These are phyloP conservation scores for Marasmius fiardii DNA, from an alignment of 1,284 basidiomycete genomes.

Conservation along the genomic window DNA sequence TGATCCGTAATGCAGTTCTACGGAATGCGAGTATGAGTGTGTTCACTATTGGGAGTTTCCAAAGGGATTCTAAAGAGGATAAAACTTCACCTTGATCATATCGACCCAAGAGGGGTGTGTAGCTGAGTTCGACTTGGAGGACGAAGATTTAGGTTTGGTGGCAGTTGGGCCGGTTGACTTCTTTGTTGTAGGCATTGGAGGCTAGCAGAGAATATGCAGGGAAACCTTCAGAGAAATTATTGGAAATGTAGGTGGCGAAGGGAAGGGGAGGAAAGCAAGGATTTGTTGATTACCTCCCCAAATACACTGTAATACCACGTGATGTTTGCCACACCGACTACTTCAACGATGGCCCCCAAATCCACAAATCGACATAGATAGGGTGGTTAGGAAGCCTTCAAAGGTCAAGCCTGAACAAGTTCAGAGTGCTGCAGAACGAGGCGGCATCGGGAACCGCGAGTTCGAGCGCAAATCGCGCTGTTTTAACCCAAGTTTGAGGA, in stretches of 20 bases:
- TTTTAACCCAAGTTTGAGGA: background rate
- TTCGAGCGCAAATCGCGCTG: background rate
- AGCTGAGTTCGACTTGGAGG: slow-evolving; percentile 32
- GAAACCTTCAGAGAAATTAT: background rate
- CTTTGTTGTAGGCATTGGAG: slow-evolving; percentile 25
- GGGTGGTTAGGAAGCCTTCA: background rate
- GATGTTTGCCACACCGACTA: slow-evolving; percentile 1
- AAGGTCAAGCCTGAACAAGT: background rate
- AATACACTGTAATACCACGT: background rate
- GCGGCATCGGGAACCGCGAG: background rate
- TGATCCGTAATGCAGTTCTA: slow-evolving; percentile 66
- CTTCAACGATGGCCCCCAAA: background rate
- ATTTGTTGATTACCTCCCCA: background rate
- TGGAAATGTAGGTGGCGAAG: background rate
- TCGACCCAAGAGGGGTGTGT: slow-evolving; percentile 47
- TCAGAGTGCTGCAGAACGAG: background rate
- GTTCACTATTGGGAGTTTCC: slow-evolving; percentile 10
- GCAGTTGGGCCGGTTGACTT: slow-evolving; percentile 32
- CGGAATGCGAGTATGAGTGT: background rate
- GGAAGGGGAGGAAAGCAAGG: background rate
- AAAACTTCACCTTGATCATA: slow-evolving; percentile 47
- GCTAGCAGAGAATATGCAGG: slow-evolving; percentile 22
- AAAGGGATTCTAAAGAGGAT: slow-evolving; percentile 6
- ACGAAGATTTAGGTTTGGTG: slow-evolving; percentile 27
- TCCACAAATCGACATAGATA: background rate